These are phyloP conservation scores for Nymphaea colorata DNA, from an alignment of 164 flowering plant genomes.

Conservation along the genomic window DNA sequence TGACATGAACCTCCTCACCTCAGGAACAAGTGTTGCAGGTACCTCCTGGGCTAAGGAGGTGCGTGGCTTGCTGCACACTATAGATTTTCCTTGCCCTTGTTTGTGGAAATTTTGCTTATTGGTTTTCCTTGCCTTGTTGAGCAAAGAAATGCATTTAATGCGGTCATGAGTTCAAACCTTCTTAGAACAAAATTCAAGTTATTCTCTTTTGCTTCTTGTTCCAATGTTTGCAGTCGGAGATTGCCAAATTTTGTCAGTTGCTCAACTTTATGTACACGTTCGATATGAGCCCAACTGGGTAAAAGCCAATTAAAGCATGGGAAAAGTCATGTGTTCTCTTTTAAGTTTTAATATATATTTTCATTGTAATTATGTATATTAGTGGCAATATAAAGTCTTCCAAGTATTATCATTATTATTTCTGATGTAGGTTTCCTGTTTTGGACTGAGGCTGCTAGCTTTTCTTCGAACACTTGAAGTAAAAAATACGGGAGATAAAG, in stretches of 20 bases:
- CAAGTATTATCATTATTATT: no score
- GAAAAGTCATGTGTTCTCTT: no score
- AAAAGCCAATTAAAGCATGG: no score
- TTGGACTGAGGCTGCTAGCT: no score
- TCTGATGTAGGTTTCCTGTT: no score
- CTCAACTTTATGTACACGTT: no score
- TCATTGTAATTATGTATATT: no score
- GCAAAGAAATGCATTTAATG: not conserved
- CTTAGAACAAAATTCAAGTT: not conserved
- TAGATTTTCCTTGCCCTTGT: not conserved
- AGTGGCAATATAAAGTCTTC: no score
- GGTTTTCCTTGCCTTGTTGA: not conserved
- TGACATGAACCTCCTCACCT: not conserved
- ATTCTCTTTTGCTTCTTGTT: not conserved
- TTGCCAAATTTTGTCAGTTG: not conserved
- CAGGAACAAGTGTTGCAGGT: not conserved
- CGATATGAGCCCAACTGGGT: not conserved
- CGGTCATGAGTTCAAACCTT: not conserved
- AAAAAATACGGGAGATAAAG: no score
- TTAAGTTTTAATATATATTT: no score
- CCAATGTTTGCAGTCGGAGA: not conserved
- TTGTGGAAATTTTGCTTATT: not conserved
- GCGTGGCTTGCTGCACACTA: not conserved
- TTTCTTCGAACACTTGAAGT: no score
- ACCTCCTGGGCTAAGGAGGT: not conserved